Evolutionary conservation across 495 filamentous ascomycete genomes (phyloP), one percentile per base, ranked within the genome.

Genomic region (Annulohypoxylon nitens): DNA sequence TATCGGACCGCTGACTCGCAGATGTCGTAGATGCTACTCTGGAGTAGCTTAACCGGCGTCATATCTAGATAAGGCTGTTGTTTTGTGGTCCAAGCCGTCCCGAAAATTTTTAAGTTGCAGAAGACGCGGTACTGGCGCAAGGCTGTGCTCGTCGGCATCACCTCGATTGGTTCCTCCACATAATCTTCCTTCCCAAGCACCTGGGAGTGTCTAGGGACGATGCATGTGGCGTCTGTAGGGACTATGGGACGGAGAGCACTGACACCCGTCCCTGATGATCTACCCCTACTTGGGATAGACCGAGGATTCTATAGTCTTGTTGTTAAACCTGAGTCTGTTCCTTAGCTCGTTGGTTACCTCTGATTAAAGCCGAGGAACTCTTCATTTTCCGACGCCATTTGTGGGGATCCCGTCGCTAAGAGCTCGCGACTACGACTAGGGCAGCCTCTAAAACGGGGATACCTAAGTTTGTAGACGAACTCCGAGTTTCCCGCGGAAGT

Each of bases 91-190:
- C 58, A 66, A 60, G 72, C 57, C 47, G 51, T 75, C 62, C 72
- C 67, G 72, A 70, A 70, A 63, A 62, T 30, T 67, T 74, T 63
- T 64, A 37, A 11, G 54, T 57, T 74, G 62, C 67, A 70, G 54
- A 59, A 20, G 55, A 60, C 14, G 61, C 50, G 51, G 61, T 63
- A 43, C 43, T 11, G 45, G 39, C n/a, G 57, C 74, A 71, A 64
- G 75, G 75, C 75, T 77, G 60, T 77, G 75, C 71, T 74, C 51
- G 51, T 71, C 75, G 75, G 75, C 75, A 36, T 69, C 48, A 68
- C 75, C 75, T 76, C 75, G 63, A 76, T 77, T 77, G 75, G 75
- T 37, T 69, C 72, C 72, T 74, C 72, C 72, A 70, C 72, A 70
- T 36, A 37, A 37, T 67, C 34, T 59, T 55, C 53, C 54, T 63